phyloP scores from a whole-genome alignment of 495 filamentous ascomycete genomes.

The Talaromyces thailandensis region DNA sequence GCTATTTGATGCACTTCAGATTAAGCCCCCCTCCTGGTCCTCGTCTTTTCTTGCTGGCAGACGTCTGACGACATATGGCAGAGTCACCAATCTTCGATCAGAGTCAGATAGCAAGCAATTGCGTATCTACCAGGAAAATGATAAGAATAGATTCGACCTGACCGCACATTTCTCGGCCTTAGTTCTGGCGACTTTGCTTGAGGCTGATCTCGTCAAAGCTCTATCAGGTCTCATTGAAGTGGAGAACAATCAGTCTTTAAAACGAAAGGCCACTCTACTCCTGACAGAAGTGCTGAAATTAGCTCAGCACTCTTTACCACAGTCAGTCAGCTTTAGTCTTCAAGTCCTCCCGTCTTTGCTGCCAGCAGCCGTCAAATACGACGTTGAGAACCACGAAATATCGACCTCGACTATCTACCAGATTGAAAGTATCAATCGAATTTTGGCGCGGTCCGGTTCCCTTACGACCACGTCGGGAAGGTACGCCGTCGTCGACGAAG shows the following conservation, averaged over 20 bases:
- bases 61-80: conserved; percentile 85
- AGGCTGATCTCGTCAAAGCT: conserved; percentile 65
- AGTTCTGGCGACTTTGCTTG: conserved; percentile 77
- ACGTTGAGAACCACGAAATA: conserved; percentile 61
- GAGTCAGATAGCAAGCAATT: conserved; percentile 39
- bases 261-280: conserved; percentile 81
- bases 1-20: conserved; percentile 81
- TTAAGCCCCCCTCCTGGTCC: conserved; percentile 94
- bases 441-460: conserved; percentile 67
- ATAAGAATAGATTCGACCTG: conserved; percentile 65
- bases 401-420: conserved; percentile 89
- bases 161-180: conserved; percentile 89
- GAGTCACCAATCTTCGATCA: conserved; percentile 79
- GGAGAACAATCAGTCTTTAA: conserved; percentile 61
- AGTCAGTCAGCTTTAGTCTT: conserved; percentile 63
- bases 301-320: conserved; percentile 74
- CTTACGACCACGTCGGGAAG: conserved; percentile 28
- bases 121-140: conserved; percentile 46
- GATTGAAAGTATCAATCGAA: conserved; percentile 93
- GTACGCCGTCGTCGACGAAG: conserved; percentile 35
- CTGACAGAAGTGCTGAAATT: conserved; percentile 86
- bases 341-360: conserved; percentile 83
- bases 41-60: conserved; percentile 90
- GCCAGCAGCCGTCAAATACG: conserved; percentile 60
- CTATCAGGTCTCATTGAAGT: conserved; percentile 60